These are phyloP conservation scores for Clathrus columnatus DNA, from an alignment of 768 basidiomycete genomes.

Conservation along the genomic window DNA sequence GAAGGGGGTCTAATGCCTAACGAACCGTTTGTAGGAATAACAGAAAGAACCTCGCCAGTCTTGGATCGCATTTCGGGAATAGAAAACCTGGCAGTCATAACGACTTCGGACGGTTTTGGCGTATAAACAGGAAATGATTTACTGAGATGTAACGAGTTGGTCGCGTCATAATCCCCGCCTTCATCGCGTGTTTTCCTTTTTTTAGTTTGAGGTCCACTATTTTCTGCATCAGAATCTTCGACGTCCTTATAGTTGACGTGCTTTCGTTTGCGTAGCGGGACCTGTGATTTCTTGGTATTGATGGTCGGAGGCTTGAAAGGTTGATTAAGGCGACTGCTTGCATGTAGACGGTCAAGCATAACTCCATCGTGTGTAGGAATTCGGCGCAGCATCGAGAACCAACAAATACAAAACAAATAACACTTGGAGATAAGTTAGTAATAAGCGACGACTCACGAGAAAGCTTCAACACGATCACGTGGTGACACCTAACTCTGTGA, in stretches of 20 bases:
- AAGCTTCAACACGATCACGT: too few species aligned
- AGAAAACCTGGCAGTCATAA: conserved; percentile 51
- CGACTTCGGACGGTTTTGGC: conserved; percentile 64
- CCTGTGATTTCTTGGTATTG: conserved; percentile 31
- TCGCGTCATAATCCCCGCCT: conserved; percentile 50
- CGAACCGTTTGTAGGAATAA: conserved; percentile 55
- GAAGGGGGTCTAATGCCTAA: conserved; percentile 80
- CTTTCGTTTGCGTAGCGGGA: conserved; percentile 64
- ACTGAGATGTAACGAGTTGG: conserved; percentile 28
- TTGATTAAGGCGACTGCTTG: conserved; percentile 64
- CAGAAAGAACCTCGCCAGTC: conserved; percentile 52
- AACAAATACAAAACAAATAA: neutral
- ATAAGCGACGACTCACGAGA: neutral
- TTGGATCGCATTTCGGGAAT: conserved; percentile 74
- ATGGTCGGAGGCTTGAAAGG: conserved; percentile 72
- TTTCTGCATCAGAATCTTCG: conserved; percentile 43
- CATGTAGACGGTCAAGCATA: conserved; percentile 56
- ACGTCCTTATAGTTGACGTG: conserved; percentile 79
- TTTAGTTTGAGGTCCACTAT: conserved; percentile 40
- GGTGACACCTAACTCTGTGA: too few species aligned
- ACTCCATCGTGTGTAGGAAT: conserved; percentile 68
- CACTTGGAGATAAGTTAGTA: neutral
- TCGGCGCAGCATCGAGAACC: conserved; percentile 53
- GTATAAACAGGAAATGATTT: conserved; percentile 73
- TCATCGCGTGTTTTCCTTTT: conserved; percentile 51